phyloP scores from a whole-genome alignment of 768 basidiomycete genomes.

The Lactarius sp. region DNA sequence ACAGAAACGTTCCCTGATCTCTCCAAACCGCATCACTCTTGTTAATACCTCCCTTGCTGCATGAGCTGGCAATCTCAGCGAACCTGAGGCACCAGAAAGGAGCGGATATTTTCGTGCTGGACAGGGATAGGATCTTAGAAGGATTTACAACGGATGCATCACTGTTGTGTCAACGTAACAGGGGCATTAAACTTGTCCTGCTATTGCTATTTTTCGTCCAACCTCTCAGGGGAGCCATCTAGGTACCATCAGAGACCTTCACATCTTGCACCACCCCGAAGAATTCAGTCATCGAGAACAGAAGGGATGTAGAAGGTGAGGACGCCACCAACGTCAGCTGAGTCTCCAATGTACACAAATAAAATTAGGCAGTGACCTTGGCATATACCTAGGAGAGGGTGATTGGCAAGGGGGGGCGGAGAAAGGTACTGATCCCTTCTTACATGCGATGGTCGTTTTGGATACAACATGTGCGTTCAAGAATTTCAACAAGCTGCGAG shows the following conservation, averaged over 20 bases:
- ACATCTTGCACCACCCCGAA: background rate
- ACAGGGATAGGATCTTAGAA: background rate
- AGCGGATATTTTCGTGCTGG: background rate
- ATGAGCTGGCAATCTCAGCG: background rate
- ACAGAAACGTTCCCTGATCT: no score
- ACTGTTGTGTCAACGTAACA: background rate
- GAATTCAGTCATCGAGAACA: constrained; percentile 51
- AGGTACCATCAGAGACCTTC: background rate
- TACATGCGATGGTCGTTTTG: constrained; percentile 81
- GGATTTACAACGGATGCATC: background rate
- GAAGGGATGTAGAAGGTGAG: constrained; percentile 87
- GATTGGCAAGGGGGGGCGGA: background rate
- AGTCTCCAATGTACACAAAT: constrained; percentile 84
- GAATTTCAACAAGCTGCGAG: constrained; percentile 75
- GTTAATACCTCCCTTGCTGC: background rate
- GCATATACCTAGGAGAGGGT: constrained; percentile 56
- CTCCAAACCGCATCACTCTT: no score
- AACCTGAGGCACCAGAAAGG: background rate
- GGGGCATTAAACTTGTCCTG: background rate
- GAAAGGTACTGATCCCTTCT: constrained; percentile 29
- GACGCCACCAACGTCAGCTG: constrained; percentile 74
- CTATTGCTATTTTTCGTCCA: no score
- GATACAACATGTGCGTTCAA: constrained; percentile 76
- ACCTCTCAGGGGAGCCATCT: background rate
- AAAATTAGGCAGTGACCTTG: constrained; percentile 79